Evolutionary conservation across 352 stramenopile genomes (phyloP), one percentile per base, ranked within the genome.

Genomic region (Pilasporangium apinafurcum): DNA sequence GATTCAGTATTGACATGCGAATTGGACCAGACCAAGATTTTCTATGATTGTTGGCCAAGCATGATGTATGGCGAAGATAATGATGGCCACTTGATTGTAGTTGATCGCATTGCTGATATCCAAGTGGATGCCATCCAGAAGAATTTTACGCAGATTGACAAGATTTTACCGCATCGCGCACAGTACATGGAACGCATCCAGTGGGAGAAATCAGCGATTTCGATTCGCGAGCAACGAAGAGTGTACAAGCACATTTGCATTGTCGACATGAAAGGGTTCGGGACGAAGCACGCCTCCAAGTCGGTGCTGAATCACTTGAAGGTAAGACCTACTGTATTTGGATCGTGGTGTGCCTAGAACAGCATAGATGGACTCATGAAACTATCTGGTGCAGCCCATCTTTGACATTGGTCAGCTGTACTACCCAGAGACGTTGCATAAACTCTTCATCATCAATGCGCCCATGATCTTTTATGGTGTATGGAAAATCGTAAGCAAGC

Each of bases 161-260:
- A 75, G 17, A 56, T 90, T 21, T 48, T 89, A 20, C 68, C 70
- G 2, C 68, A 88, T 48, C 72, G 77, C 18, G 65, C 66, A 36
- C 76, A 88, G 56, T 83, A 83, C 45, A 87, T 87, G 72, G 80
- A 92, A 50, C 72, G 68, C 12, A 73, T 90, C 34, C 75, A 87
- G 52, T 84, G 72, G 72, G 73, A 88, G 53, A 88, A 88, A 49
- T 58, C 44, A 3, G 72, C 69, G n/a, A 67, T 88, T 45, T 86
- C 74, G 3, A 79, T 68, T 43, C 69, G 77, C 25, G 56, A 70
- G 18, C 70, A 65, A 13, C 56, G 56, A n/a, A 64, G 71, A 25
- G 75, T 88, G 28, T 90, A 89, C 55, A 89, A 89, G 49, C 80
- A 92, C 53, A 78, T 92, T 46, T 88, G 70, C 40, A 75, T 92